Conservation (phyloP, 768 basidiomycete species). For the Naganishia randhawae region DNA sequence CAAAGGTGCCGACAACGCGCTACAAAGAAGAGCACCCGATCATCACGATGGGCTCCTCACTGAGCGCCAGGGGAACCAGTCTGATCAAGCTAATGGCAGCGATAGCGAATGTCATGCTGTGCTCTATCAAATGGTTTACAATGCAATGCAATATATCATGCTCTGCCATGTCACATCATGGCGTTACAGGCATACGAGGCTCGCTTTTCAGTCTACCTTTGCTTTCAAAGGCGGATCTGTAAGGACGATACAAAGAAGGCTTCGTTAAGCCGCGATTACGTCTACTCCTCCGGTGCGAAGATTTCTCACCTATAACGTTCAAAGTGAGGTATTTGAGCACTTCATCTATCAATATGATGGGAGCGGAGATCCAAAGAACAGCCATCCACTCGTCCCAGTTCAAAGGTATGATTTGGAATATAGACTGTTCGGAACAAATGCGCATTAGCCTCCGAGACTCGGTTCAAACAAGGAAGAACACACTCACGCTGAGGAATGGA, state of each 20-base stretch:
- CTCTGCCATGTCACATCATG: background rate
- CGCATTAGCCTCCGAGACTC: background rate
- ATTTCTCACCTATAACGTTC: constrained; percentile 28
- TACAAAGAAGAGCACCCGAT: too few relatives aligned
- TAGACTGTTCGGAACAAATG: constrained; percentile 54
- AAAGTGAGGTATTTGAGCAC: constrained; percentile 29
- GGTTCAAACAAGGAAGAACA: background rate
- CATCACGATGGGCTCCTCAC: too few relatives aligned
- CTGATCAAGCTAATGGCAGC: too few relatives aligned
- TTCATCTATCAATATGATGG: constrained; percentile 86
- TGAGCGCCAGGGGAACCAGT: too few relatives aligned
- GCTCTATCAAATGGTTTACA: constrained; percentile 1
- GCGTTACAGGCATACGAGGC: constrained; percentile 19
- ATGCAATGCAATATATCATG: constrained; percentile 11
- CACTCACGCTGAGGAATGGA: constrained; percentile 84
- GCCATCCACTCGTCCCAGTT: constrained; percentile 96
- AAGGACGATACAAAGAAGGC: constrained; percentile 5
- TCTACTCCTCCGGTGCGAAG: constrained; percentile 4
- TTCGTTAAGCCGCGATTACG: constrained; percentile 4
- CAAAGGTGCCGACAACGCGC: too few relatives aligned
- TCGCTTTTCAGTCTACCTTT: constrained; percentile 21
- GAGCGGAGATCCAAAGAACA: constrained; percentile 78
- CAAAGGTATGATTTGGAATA: constrained; percentile 89
- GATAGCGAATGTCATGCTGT: too few relatives aligned
- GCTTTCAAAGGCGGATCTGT: constrained; percentile 23